Conservation (phyloP, 306 rosid genomes). For the Ormosia emarginata region DNA sequence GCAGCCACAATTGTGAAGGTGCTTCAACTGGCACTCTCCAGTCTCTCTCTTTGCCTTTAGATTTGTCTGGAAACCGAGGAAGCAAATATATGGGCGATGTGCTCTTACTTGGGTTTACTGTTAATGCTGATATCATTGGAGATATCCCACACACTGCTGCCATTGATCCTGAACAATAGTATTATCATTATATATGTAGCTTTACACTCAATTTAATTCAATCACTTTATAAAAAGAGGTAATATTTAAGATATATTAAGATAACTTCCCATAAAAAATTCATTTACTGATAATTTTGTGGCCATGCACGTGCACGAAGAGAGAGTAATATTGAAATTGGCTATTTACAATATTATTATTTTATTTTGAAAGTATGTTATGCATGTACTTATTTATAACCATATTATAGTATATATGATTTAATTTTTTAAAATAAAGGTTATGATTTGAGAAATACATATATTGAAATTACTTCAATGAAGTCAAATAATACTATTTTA, state of each 20-base stretch:
- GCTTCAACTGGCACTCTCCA: slow-evolving; percentile 76
- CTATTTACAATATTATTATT: background rate
- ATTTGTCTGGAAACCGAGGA: slow-evolving; percentile 51
- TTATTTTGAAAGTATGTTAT: too few species aligned
- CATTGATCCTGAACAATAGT: slow-evolving; percentile 62
- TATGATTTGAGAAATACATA: too few species aligned
- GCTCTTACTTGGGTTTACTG: slow-evolving; percentile 65
- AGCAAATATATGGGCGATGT: slow-evolving; percentile 72
- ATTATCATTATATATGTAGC: too few species aligned
- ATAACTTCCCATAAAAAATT: background rate
- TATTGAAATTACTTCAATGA: background rate
- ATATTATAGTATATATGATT: too few species aligned
- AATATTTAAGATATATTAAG: background rate
- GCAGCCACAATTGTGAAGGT: slow-evolving; percentile 80
- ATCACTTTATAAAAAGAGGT: background rate
- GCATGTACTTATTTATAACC: too few species aligned
- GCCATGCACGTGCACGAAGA: background rate
- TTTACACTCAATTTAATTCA: background rate
- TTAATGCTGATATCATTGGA: slow-evolving; percentile 87
- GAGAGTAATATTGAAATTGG: background rate
- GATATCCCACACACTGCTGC: slow-evolving; percentile 70
- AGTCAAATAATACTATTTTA: background rate
- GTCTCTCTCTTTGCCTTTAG: slow-evolving; percentile 38
- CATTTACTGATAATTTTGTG: background rate
- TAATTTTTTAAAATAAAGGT: too few species aligned